phyloP scores from a whole-genome alignment of 2,329 filamentous ascomycete genomes.

The Aureobasidium sp. region DNA sequence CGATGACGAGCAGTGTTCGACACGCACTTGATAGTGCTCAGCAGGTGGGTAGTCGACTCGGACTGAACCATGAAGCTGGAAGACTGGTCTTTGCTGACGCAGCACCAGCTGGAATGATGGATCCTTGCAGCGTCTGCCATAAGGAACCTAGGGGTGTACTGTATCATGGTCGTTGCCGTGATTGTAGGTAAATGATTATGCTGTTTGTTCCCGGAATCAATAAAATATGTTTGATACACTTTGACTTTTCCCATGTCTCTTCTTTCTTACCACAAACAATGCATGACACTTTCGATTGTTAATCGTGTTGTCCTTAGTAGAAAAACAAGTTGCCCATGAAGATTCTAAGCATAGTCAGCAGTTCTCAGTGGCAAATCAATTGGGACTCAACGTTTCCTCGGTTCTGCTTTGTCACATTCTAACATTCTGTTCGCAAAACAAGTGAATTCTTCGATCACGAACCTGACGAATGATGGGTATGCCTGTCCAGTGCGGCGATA shows the following conservation, averaged over 20 bases:
- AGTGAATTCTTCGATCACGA: too few relatives aligned
- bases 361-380: too few relatives aligned
- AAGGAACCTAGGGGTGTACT: not conserved
- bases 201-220: not conserved
- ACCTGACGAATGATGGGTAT: too few relatives aligned
- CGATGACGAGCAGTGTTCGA: not conserved
- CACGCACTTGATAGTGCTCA: not conserved
- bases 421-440: too few relatives aligned
- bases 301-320: too few relatives aligned
- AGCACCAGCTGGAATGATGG: slow-evolving; percentile 7
- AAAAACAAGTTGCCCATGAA: too few relatives aligned
- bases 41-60: not conserved
- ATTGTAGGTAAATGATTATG: not conserved
- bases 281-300: too few relatives aligned
- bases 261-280: not conserved
- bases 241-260: not conserved
- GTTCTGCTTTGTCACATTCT: too few relatives aligned
- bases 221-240: too few relatives aligned
- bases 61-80: not conserved
- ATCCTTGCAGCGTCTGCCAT: not conserved
- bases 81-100: not conserved
- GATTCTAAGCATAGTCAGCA: too few relatives aligned
- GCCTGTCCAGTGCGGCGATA: too few relatives aligned
- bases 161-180: not conserved
- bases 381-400: too few relatives aligned